Evolutionary conservation across 106 monocot genomes (phyloP), one percentile per base, ranked within the genome.

Genomic region (Phalaenopsis aphrodite): DNA sequence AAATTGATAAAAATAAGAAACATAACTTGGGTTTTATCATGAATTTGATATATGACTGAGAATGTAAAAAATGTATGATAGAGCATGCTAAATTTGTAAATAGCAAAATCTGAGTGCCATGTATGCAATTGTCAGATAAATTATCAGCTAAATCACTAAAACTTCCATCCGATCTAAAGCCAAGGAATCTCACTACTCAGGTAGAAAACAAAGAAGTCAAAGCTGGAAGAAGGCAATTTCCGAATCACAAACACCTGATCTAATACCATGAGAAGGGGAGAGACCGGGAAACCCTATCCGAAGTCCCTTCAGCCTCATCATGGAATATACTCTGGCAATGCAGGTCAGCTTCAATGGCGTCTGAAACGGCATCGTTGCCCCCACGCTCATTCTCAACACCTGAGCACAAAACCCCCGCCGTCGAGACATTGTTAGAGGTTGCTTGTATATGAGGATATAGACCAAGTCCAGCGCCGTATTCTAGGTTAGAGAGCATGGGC

Each of bases 211-310:
- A 12, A 10, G 15, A 52, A 52, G 9, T 11, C 14, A 12, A 12
- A 12, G 14, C 12, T 12, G 12, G 12, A 52, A 12, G 12, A 52
- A 52, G 14, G 12, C 3, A 52, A 52, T 69, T 14, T 21, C 0
- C 36, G 16, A 2, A 38, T 2, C 1, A 37, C 30, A 69, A 39
- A 69, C 1, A 11, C 38, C 30, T 39, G 69, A 69, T 69, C 69
- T 69, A 69, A 36, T 69, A 39, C 85, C 88, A 88, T 77, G 85
- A 49, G 39, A 88, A 88, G 18, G 85, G 88, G 61, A 85, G 75
- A 58, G 68, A 45, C 17, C 45, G 72, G 23, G 81, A 71, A 38
- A 78, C 15, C 5, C 68, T 80, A 55, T 67, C 73, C 9, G 76
- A 81, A 17, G 78, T 67, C 43, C 82, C 77, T 8, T 79, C 56